These are phyloP conservation scores for Ophiostoma sp. DNA, from an alignment of 2,329 filamentous ascomycete species.

Conservation along the genomic window DNA sequence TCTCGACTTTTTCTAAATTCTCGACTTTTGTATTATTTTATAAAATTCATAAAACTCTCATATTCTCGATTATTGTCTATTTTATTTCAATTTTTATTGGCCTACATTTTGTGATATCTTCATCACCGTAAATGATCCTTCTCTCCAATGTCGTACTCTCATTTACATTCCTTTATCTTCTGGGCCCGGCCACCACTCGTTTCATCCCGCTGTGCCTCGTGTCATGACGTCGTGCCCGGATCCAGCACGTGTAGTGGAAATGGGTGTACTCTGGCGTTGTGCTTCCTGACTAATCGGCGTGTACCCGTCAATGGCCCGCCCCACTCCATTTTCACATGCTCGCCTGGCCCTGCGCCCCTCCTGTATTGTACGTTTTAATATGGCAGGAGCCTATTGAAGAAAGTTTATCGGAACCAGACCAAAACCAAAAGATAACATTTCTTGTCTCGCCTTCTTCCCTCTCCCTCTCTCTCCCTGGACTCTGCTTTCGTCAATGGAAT, in stretches of 20 bases:
- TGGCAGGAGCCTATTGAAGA: neutral
- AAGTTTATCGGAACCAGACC: conserved; percentile 2
- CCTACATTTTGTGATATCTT: too few species aligned
- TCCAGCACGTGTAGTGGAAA: conserved; percentile 7
- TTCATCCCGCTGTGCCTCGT: neutral
- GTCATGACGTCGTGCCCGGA: neutral
- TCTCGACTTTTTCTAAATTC: conserved; percentile 21
- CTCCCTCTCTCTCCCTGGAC: neutral
- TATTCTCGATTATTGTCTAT: neutral
- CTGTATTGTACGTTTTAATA: neutral
- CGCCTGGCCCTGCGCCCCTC: neutral
- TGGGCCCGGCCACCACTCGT: neutral
- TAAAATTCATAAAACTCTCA: neutral
- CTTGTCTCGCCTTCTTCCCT: neutral
- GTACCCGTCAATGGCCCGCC: neutral
- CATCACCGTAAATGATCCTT: too few species aligned
- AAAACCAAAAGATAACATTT: conserved; percentile 17
- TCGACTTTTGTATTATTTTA: neutral
- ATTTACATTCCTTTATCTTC: neutral
- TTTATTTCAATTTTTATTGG: too few species aligned
- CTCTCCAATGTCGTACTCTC: too few species aligned
- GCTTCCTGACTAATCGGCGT: conserved; percentile 6
- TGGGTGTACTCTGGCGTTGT: neutral
- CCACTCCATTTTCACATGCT: conserved; percentile 24
- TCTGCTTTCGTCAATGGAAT: conserved; percentile 18